Evolutionary conservation across 352 stramenopile genomes (phyloP), one percentile per base, ranked within the genome.

Genomic region (Globisporangium okanoganense): DNA sequence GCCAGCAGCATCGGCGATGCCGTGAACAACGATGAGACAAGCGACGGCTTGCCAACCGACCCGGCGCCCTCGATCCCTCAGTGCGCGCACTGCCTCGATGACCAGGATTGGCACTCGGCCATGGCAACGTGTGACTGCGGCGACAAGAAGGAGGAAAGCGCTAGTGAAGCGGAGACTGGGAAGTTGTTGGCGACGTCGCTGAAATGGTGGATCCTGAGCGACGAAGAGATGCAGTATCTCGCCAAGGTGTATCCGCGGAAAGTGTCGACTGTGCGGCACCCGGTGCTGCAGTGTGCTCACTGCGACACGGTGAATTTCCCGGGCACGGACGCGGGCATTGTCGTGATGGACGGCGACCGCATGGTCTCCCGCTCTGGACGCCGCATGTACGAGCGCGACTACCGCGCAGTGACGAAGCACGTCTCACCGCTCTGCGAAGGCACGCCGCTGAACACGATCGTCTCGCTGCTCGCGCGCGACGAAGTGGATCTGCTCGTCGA

Each of bases 281-380:
- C 83, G 3, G 76, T 92, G 9, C 65, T 92, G 16, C 80, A 92
- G 51, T 92, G 83, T 58, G 64, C 73, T 5, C 80, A 92, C 54
- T 92, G 83, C 52, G 78, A 87, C 18, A 90, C 80, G 0, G 83
- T 92, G 2, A 92, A 87, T 31, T 92, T 92, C 16, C 83, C 83
- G 0, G 83, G 83, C 5, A 92, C 83, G 7, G 83, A 90, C 49
- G 77, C 80, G 1, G 83, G 83, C 0, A 87, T 92, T 52, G 80
- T 92, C 13, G 71, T 77, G 45, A 78, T 92, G 56, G 80, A 87
- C 57, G 72, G 79, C 24, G 71, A 90, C 53, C 73, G 77, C 31
- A 90, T 92, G 83, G 62, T 90, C 8, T 84, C 83, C 9, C 73
- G 79, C 0, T 76, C 73, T 0, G 83, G 83, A 4, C 78, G 83